Evolutionary conservation across 305 asterid genomes (phyloP), one percentile per base, ranked within the genome.

Genomic region (Fraxinus dipetala): DNA sequence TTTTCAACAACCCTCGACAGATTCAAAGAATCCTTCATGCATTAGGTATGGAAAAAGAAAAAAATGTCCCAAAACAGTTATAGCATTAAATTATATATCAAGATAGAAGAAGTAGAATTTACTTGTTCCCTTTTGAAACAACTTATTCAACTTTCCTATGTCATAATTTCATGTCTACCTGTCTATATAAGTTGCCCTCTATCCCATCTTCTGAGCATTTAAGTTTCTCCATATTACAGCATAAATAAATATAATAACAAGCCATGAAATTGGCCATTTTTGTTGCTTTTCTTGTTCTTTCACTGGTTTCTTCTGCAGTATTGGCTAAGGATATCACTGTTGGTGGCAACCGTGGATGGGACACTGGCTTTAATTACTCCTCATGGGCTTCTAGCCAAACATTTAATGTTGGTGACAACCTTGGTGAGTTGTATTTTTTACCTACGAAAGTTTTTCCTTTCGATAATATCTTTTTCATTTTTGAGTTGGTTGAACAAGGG

Each of bases 331-430:
- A 30, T 83, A 3, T 78, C 85, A 74, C n/a, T 32, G 89, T 89
- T 1, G 90, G 91, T 2, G 90, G 79, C 48, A 1, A 0, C 72
- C 1, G 20, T n/a, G 84, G 87, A 56, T 89, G 92, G 92, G 72
- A 9, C 76, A 30, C 40, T 82, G 31, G 32, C 75, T 26, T 77
- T 76, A n/a, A 87, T 74, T 87, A 83, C 45, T 54, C 0, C 18
- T 20, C 1, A 4, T 89, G 92, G 92, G 78, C 87, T 45, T 61
- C 35, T 0, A 67, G 79, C 28, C 78, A 45, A 38, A 86, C 81
- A 0, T 87, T 84, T 72, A 16, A 74, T 1, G 51, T 40, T 0
- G 87, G 83, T 0, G 90, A 89, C 78, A 59, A 75, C 28, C 85
- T 87, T 3, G 67, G 89, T 87, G 79, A 79, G 89, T 67, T 85